phyloP scores from a whole-genome alignment of 2,329 filamentous ascomycete genomes.

The Xylariaceae sp. region DNA sequence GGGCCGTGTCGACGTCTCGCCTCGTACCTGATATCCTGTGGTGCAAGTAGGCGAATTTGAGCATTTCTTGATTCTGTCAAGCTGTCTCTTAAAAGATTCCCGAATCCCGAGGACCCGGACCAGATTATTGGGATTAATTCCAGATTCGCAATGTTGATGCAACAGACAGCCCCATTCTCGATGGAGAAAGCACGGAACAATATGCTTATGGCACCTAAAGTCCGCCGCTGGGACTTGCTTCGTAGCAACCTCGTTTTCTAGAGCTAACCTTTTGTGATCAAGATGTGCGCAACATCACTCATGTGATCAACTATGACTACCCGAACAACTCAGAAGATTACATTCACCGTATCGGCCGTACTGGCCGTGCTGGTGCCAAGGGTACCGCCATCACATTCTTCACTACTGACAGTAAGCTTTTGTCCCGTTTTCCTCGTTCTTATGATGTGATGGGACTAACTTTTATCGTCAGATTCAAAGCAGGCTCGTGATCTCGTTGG shows the following conservation, averaged over 20 bases:
- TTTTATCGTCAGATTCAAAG: constrained; percentile 62
- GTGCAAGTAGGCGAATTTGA: constrained; percentile 69
- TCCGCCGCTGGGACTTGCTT: constrained; percentile 59
- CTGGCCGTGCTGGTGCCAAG: constrained; percentile 86
- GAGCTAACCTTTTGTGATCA: constrained; percentile 71
- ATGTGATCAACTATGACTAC: constrained; percentile 99
- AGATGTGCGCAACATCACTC: constrained; percentile 99
- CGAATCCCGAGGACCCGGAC: constrained; percentile 52
- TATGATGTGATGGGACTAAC: constrained; percentile 32
- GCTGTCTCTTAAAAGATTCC: constrained; percentile 53
- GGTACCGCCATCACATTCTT: constrained; percentile 98
- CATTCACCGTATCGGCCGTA: constrained; percentile 94
- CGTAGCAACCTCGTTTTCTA: constrained; percentile 49
- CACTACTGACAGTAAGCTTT: constrained; percentile 91
- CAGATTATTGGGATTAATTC: constrained; percentile 42
- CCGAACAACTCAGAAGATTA: constrained; percentile 99
- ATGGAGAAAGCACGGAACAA: constrained; percentile 49
- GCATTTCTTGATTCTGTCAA: constrained; percentile 75
- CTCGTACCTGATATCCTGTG: constrained; percentile 58
- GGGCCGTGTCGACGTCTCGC: constrained; percentile 71
- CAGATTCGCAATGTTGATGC: constrained; percentile 51
- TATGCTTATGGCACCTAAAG: constrained; percentile 44
- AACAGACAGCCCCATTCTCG: constrained; percentile 56
- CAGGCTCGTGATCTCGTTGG: constrained; percentile 94
- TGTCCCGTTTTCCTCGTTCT: background rate